Evolutionary conservation across 163 green algal genomes (phyloP), one percentile per base, ranked within the genome.

Genomic region (Chlamydomonas reinhardtii): DNA sequence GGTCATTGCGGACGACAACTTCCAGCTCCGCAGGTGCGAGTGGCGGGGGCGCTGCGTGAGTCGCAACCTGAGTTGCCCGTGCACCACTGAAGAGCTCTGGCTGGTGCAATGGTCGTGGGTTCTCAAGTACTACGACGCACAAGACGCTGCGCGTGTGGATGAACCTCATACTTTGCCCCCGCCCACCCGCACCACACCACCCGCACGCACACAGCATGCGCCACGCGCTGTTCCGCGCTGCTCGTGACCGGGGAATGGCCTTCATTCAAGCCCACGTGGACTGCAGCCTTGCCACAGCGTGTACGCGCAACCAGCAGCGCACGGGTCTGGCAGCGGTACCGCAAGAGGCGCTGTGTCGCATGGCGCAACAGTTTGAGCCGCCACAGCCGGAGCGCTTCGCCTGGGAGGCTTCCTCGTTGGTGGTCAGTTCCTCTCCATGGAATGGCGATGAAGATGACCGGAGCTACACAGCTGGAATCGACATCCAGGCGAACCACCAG

Each of bases 1-100:
- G 0, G 35, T 85, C 32, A 77, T 85, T 27, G 79, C 68, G 6
- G 79, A 85, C 32, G 79, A 85, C 69, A 85, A 85, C 34, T 32
- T 77, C 5, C 68, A 85, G 22, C n/a, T 84, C n/a, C 66, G 77
- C 43, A 84, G 77, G 66, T 69, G 56, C 9, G 39, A 5, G 39
- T 48, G 39, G 39, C n/a, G n/a, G n/a, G n/a, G n/a, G n/a, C n/a
- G n/a, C n/a, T n/a, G n/a, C n/a, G n/a, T n/a, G n/a, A n/a, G n/a
- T n/a, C n/a, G n/a, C n/a, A n/a, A n/a, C n/a, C n/a, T n/a, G n/a
- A n/a, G n/a, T n/a, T n/a, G n/a, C n/a, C n/a, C n/a, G n/a, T n/a
- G n/a, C n/a, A n/a, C n/a, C n/a, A n/a, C n/a, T n/a, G n/a, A n/a
- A n/a, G n/a, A n/a, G n/a, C n/a, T n/a, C n/a, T n/a, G n/a, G n/a